A percentile compares a stretch with the other conserved stretches of the same genome.
Evolutionary conservation across 768 basidiomycete genomes (phyloP).

Genomic region (Neoboletus subvelutipes): DNA sequence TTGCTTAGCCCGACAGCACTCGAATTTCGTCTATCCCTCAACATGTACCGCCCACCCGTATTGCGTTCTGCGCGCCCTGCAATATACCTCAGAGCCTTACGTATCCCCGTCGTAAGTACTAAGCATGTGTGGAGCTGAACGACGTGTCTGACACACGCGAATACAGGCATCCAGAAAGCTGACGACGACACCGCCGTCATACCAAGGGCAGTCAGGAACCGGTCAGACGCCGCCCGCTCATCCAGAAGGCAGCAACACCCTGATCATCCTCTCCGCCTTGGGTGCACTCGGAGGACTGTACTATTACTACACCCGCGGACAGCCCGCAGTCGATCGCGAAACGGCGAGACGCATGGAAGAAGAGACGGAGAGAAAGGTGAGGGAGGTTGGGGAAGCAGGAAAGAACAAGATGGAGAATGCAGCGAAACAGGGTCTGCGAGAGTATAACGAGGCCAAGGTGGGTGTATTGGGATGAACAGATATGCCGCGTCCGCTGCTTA

Average conservation of each 20-base stretch:
- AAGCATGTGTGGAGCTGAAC: neutral
- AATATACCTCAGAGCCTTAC: slow-evolving; percentile 13
- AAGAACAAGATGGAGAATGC: slow-evolving; percentile 30
- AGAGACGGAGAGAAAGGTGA: slow-evolving; percentile 31
- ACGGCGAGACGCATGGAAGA: slow-evolving; percentile 34
- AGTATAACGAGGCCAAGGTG: slow-evolving; percentile 39
- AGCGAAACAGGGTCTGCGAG: slow-evolving; percentile 31
- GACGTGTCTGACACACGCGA: neutral
- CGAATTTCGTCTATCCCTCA: neutral
- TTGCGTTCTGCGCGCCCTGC: slow-evolving; percentile 5
- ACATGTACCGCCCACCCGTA: slow-evolving; percentile 17
- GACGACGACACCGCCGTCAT: slow-evolving; percentile 11
- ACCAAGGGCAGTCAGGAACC: slow-evolving; percentile 7
- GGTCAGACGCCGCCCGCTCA: neutral
- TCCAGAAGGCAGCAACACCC: slow-evolving; percentile 23
- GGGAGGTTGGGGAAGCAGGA: slow-evolving; percentile 29
- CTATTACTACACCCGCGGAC: slow-evolving; percentile 36
- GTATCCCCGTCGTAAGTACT: slow-evolving; percentile 12
- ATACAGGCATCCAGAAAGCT: slow-evolving; percentile 14
- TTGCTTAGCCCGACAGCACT: neutral
- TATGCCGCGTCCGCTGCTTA: neutral
- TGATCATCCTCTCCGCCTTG: slow-evolving; percentile 32
- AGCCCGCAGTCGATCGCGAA: slow-evolving; percentile 21
- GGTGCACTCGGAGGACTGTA: slow-evolving; percentile 38
- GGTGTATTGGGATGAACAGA: neutral